Conservation (phyloP, 2,329 filamentous ascomycete genomes). For the Colletotrichum musicola region DNA sequence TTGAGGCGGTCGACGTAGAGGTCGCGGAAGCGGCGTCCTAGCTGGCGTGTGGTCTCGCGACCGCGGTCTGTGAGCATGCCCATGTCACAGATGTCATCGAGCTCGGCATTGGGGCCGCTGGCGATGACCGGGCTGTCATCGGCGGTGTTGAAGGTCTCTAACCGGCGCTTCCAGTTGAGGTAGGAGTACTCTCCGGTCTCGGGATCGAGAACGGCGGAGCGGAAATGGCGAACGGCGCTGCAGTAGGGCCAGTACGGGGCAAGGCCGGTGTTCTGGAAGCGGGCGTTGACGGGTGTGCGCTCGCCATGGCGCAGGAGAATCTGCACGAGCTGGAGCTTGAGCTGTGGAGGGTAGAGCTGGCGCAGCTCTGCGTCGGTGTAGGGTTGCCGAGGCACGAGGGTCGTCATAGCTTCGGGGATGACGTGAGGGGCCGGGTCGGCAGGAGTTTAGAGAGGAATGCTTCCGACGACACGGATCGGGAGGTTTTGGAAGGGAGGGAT, state of each 20-base stretch:
- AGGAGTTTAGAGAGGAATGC: slow-evolving; percentile 33
- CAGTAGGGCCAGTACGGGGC: slow-evolving; percentile 90
- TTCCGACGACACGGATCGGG: slow-evolving; percentile 15
- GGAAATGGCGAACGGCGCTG: slow-evolving; percentile 78
- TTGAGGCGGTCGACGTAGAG: slow-evolving; percentile 82
- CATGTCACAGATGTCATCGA: slow-evolving; percentile 85
- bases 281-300: slow-evolving; percentile 86
- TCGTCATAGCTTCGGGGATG: slow-evolving; percentile 73
- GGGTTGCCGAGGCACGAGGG: slow-evolving; percentile 77
- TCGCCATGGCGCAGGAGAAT: slow-evolving; percentile 84
- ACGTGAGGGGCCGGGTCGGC: slow-evolving; percentile 1
- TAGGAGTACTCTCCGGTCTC: slow-evolving; percentile 55
- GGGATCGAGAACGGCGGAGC: slow-evolving; percentile 61
- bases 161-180: slow-evolving; percentile 75
- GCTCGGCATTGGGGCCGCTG: slow-evolving; percentile 74
- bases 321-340: slow-evolving; percentile 92
- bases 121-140: slow-evolving; percentile 77
- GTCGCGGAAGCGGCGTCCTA: slow-evolving; percentile 75
- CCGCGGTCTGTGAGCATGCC: slow-evolving; percentile 83
- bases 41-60: slow-evolving; percentile 76
- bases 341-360: slow-evolving; percentile 81
- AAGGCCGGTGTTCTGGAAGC: slow-evolving; percentile 85
- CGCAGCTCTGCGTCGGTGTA: slow-evolving; percentile 87
- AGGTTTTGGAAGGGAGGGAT: not conserved
- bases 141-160: slow-evolving; percentile 83